Evolutionary conservation across 352 stramenopile species (phyloP), one percentile per base, ranked within the genome.

Genomic region (Phytophthora ohioensis): DNA sequence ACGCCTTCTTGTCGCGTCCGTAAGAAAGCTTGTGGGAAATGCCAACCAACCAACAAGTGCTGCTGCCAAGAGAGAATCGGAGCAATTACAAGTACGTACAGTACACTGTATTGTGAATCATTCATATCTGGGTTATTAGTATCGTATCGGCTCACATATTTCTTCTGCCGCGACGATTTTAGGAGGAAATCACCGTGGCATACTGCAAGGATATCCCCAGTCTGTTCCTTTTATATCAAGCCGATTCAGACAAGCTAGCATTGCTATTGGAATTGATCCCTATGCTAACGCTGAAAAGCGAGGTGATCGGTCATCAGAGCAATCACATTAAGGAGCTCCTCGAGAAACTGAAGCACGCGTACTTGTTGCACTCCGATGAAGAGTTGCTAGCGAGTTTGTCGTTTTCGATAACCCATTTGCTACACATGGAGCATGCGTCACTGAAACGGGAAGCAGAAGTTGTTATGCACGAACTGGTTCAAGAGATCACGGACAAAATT

Each of bases 141-240:
- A 9, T 38, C 11, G 5, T 12, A 48, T 10, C 3, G 9, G 43
- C 34, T 67, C 35, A 54, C 34, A 34, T 35, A 5, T 47, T 43
- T 41, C 55, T 11, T 41, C 12, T 42, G 12, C 17, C 68, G 15
- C 21, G 35, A 21, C 49, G 35, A 64, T 49, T 60, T 15, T 31
- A 93, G 85, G 82, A 92, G 57, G 89, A 94, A 59, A 88, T 95
- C 32, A 90, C 85, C 12, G 76, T 92, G 15, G 78, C 80, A 34
- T 95, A 94, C 45, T 95, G 84, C 73, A 90, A 90, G 38, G 90
- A 95, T 63, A 82, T 97, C 32, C 88, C 90, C 13, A 88, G 69
- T 10, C 67, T 97, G 57, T 82, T 97, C 9, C 67, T 89, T 41
- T 68, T 83, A 31, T 95, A 91, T 38, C 88, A 97, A 62, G 85